Conservation (phyloP, 177 flowering plant genomes). For the Vitis hybrid region DNA sequence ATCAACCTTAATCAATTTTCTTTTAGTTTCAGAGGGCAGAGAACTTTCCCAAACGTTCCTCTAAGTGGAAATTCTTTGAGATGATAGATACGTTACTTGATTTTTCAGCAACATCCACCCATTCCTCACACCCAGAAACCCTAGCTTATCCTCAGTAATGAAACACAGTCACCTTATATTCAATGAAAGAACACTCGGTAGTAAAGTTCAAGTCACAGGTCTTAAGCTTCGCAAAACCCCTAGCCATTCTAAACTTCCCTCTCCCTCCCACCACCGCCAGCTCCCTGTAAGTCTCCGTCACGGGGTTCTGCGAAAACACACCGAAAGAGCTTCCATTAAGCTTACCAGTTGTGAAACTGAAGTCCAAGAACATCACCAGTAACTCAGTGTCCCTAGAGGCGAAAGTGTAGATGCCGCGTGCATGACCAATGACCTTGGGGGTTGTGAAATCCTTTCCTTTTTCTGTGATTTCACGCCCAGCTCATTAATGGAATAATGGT, state of each 20-base stretch:
- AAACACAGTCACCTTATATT: constrained; percentile 26
- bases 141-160: constrained; percentile 6
- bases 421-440: constrained; percentile 23
- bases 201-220: constrained; percentile 8
- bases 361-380: constrained; percentile 18
- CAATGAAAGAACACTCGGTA: constrained; percentile 24
- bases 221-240: constrained; percentile 18
- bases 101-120: too few relatives aligned
- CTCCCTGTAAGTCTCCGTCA: constrained; percentile 17
- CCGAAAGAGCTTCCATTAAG: constrained; percentile 32
- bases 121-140: too few relatives aligned
- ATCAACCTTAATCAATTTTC: too few relatives aligned
- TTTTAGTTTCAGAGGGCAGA: too few relatives aligned
- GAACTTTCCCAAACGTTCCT: too few relatives aligned
- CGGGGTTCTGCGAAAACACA: constrained; percentile 28
- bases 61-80: too few relatives aligned
- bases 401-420: constrained; percentile 23
- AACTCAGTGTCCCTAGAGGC: not conserved
- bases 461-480: too few relatives aligned
- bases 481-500: too few relatives aligned
- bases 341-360: constrained; percentile 24
- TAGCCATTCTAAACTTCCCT: constrained; percentile 32
- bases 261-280: constrained; percentile 39
- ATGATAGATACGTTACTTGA: too few relatives aligned
- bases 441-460: not conserved